Evolutionary conservation across 495 filamentous ascomycete genomes (phyloP), one percentile per base, ranked within the genome.

Genomic region (Hypoxylon cercidicola): DNA sequence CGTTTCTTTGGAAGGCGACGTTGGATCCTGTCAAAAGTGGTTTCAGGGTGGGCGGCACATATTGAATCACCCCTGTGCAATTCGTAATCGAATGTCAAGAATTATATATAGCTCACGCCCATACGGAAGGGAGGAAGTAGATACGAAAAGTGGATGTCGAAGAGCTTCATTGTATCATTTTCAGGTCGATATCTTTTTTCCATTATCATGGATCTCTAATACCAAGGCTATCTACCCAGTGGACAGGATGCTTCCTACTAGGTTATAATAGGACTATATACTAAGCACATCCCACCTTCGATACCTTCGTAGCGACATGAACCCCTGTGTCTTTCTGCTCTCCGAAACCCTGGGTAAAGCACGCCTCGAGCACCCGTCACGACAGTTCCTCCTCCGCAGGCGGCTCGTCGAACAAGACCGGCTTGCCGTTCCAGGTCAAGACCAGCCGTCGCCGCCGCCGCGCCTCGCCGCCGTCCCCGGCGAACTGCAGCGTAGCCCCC

Each of bases 341-440:
- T n/a, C n/a, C n/a, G n/a, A n/a, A n/a, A n/a, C n/a, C n/a, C n/a
- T n/a, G n/a, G n/a, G n/a, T n/a, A n/a, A n/a, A n/a, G n/a, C n/a
- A n/a, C n/a, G n/a, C n/a, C n/a, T n/a, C n/a, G n/a, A n/a, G n/a
- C n/a, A n/a, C n/a, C n/a, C n/a, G n/a, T n/a, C n/a, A n/a, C n/a
- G n/a, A n/a, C n/a, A n/a, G n/a, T n/a, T n/a, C n/a, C n/a, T n/a
- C n/a, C n/a, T n/a, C n/a, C n/a, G n/a, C n/a, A n/a, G n/a, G n/a
- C 20, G 35, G 39, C 20, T 3, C 0, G 16, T 37, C 46, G 3
- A 18, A 13, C 25, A 20, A 16, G 34, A 65, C 71, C 48, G 72
- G 83, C 74, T 74, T 75, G 13, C 87, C 88, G 69, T 84, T 82
- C 82, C 84, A 87, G 1, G 82, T 86, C 64, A 90, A 72, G 0